phyloP scores from a whole-genome alignment of 352 stramenopile genomes.

The Phytophthora aleatoria region DNA sequence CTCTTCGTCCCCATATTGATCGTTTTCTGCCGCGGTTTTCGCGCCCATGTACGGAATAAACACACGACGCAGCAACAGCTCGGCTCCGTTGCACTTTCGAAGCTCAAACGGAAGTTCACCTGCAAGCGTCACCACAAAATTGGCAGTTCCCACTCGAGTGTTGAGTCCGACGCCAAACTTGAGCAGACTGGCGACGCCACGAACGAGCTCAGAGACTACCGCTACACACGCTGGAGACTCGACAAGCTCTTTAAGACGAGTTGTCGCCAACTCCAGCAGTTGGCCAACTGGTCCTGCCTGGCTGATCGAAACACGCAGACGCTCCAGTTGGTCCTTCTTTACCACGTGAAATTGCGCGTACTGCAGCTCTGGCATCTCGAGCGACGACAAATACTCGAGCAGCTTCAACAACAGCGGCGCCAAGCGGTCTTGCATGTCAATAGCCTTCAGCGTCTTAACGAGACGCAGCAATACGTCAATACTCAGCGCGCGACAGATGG shows the following conservation, averaged over 20 bases:
- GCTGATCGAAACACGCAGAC: conserved; percentile 77
- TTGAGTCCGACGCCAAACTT: conserved; percentile 84
- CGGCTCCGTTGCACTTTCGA: conserved; percentile 63
- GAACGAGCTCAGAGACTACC: conserved; percentile 58
- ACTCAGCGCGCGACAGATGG: conserved; percentile 62
- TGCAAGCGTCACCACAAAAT: conserved; percentile 75
- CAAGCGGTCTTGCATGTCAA: conserved; percentile 59
- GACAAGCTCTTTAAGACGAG: conserved; percentile 61
- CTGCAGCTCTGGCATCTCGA: conserved; percentile 84
- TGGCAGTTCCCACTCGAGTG: conserved; percentile 77
- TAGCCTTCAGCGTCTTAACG: conserved; percentile 63
- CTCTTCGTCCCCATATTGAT: conserved; percentile 70
- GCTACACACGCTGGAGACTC: conserved; percentile 39
- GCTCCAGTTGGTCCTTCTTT: conserved; percentile 84
- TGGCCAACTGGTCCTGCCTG: conserved; percentile 77
- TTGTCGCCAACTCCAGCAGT: conserved; percentile 63
- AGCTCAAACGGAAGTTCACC: conserved; percentile 75
- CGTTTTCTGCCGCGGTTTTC: conserved; percentile 70
- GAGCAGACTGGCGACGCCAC: conserved; percentile 57
- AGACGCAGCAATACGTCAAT: conserved; percentile 79
- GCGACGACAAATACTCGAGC: conserved; percentile 79
- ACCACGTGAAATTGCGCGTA: conserved; percentile 88
- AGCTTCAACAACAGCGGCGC: conserved; percentile 65
- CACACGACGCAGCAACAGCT: conserved; percentile 57
- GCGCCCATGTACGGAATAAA: conserved; percentile 62